phyloP scores from a whole-genome alignment of 2,329 filamentous ascomycete species.

The Aspergillus intermedius region DNA sequence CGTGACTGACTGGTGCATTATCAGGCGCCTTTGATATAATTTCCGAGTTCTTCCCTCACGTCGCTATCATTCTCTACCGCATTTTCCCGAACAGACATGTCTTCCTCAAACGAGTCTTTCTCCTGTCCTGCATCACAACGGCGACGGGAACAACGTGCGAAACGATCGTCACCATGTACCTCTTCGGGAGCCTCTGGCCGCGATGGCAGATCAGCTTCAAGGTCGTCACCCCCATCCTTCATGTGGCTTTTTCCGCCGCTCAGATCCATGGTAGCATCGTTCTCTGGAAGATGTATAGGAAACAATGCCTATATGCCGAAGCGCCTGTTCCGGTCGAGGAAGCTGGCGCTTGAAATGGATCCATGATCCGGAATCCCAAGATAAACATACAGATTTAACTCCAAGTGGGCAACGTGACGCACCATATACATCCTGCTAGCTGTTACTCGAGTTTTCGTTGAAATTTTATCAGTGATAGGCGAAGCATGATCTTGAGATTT shows the following conservation, averaged over 20 bases:
- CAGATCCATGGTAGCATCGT: conserved; percentile 40
- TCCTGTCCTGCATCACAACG: conserved; percentile 31
- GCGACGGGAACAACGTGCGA: conserved; percentile 35
- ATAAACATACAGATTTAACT: too few species aligned
- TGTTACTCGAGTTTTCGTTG: too few species aligned
- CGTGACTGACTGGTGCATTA: neutral
- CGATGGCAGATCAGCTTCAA: conserved; percentile 41
- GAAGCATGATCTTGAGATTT: too few species aligned
- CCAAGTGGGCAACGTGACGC: too few species aligned
- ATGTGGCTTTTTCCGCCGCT: conserved; percentile 36
- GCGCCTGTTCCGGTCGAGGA: too few species aligned
- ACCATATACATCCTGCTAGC: too few species aligned
- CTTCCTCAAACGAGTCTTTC: conserved; percentile 36
- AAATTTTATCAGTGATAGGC: too few species aligned
- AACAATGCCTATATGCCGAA: too few species aligned
- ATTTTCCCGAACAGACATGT: conserved; percentile 32
- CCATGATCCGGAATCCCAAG: too few species aligned
- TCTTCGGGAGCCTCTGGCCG: conserved; percentile 39
- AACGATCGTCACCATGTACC: conserved; percentile 39
- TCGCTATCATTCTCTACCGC: conserved; percentile 43
- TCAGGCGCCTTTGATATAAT: conserved; percentile 43
- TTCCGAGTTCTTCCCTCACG: conserved; percentile 42
- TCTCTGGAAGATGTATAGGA: conserved; percentile 35
- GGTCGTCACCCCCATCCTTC: conserved; percentile 38
- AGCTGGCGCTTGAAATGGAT: too few species aligned